These are phyloP conservation scores for Coriolopsis trogii DNA, from an alignment of 1,284 basidiomycete species.

Conservation along the genomic window DNA sequence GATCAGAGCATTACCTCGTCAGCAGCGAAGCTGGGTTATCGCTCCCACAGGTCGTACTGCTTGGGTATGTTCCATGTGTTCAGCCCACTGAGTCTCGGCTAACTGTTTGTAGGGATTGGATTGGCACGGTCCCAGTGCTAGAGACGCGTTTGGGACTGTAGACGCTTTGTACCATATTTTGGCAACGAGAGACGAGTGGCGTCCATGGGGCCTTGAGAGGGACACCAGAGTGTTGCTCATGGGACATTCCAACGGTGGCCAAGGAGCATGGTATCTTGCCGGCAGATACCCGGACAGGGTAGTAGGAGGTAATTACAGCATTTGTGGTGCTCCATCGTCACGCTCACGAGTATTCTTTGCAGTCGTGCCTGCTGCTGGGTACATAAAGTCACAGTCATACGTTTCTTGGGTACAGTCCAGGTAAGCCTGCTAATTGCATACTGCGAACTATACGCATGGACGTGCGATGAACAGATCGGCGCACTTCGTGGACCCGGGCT, in stretches of 20 bases:
- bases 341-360: not conserved
- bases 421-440: conserved; percentile 29
- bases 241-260: conserved; percentile 93
- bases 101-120: conserved; percentile 65
- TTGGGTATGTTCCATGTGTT: conserved; percentile 52
- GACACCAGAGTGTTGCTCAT: conserved; percentile 61
- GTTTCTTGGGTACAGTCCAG: conserved; percentile 72
- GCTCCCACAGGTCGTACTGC: conserved; percentile 73
- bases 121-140: conserved; percentile 79
- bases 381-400: conserved; percentile 86
- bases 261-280: conserved; percentile 84
- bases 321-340: not conserved
- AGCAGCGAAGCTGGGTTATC: conserved; percentile 68
- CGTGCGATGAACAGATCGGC: conserved; percentile 46
- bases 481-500: conserved; percentile 77
- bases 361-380: conserved; percentile 77
- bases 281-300: conserved; percentile 79
- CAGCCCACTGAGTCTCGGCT: not conserved
- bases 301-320: conserved; percentile 53
- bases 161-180: conserved; percentile 57
- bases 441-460: not conserved
- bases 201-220: conserved; percentile 41
- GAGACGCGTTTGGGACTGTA: conserved; percentile 61
- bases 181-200: conserved; percentile 38
- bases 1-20: conserved; percentile 59